phyloP scores from a whole-genome alignment of 306 rosid species.

The barrel medic (Medicago truncatula) region DNA sequence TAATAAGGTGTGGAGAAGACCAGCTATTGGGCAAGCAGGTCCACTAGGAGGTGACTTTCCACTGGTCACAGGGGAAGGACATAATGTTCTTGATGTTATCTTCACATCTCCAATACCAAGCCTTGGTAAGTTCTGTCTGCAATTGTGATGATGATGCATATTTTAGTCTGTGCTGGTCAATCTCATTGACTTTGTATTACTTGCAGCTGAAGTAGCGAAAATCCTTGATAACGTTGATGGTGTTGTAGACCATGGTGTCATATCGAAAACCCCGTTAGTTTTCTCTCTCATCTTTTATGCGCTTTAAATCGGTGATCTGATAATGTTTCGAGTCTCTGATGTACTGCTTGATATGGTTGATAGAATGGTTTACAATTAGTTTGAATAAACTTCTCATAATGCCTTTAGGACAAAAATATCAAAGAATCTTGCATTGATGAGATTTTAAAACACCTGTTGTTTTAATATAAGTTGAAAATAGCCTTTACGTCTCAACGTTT shows the following conservation, averaged over 20 bases:
- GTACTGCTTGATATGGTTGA: constrained; percentile 4
- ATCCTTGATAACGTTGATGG: constrained; percentile 68
- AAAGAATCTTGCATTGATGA: background rate
- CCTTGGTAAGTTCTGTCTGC: constrained; percentile 58
- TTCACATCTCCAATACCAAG: constrained; percentile 85
- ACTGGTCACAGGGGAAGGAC: constrained; percentile 78
- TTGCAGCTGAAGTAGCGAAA: constrained; percentile 75
- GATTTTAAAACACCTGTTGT: too few relatives aligned
- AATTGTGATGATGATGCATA: background rate
- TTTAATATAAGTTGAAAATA: background rate
- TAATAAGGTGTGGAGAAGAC: constrained; percentile 86
- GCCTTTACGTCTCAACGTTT: background rate
- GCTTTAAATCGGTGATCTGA: constrained; percentile 25
- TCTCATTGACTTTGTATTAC: constrained; percentile 32
- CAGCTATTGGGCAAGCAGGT: constrained; percentile 74
- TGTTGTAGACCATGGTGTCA: constrained; percentile 73
- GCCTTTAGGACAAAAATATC: background rate
- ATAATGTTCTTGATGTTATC: constrained; percentile 82
- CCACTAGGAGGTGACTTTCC: constrained; percentile 87
- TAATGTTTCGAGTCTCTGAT: constrained; percentile 2
- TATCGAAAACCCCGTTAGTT: constrained; percentile 84
- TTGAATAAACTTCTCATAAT: background rate
- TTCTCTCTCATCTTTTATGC: constrained; percentile 35
- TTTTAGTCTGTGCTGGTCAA: constrained; percentile 21
- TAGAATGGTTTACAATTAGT: background rate